Percentiles rank a stretch among this genome's conserved stretches.
These are phyloP conservation scores for Ascochyta clinopodiicola DNA, from an alignment of 2,329 filamentous ascomycete species.

Conservation along the genomic window DNA sequence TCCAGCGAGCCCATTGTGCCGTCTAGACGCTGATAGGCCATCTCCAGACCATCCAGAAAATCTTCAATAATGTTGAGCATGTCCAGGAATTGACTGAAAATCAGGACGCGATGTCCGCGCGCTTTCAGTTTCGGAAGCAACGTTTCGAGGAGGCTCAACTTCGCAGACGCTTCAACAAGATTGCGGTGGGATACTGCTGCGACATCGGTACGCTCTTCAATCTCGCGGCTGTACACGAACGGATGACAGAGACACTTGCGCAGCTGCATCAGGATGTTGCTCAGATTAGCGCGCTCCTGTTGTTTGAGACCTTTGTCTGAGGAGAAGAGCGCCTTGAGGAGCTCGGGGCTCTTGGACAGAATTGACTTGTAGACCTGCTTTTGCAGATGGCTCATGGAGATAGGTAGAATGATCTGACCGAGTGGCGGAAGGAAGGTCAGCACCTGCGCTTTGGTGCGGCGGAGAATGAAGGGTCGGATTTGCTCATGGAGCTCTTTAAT, in stretches of 20 bases:
- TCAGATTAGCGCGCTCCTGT: slow-evolving; percentile 79
- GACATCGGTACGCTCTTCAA: slow-evolving; percentile 79
- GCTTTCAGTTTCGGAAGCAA: slow-evolving; percentile 88
- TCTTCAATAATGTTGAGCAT: slow-evolving; percentile 91
- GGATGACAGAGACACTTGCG: slow-evolving; percentile 95
- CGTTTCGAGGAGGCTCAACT: slow-evolving; percentile 81
- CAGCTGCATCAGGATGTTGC: slow-evolving; percentile 94
- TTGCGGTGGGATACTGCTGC: slow-evolving; percentile 73
- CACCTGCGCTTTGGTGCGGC: slow-evolving; percentile 88
- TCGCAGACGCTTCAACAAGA: slow-evolving; percentile 88
- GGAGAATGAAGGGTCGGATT: slow-evolving; percentile 75
- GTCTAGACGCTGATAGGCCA: slow-evolving; percentile 81
- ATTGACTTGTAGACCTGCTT: slow-evolving; percentile 96
- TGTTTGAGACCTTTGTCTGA: slow-evolving; percentile 65
- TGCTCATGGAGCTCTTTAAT: slow-evolving; percentile 80
- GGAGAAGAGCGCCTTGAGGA: slow-evolving; percentile 86
- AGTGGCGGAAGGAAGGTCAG: slow-evolving; percentile 91
- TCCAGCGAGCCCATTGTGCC: slow-evolving; percentile 80
- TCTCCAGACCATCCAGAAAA: slow-evolving; percentile 77
- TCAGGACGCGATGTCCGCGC: slow-evolving; percentile 85
- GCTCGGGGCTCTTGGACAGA: slow-evolving; percentile 83
- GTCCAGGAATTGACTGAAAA: slow-evolving; percentile 94
- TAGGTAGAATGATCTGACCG: slow-evolving; percentile 91
- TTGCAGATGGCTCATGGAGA: slow-evolving; percentile 94
- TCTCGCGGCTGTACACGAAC: slow-evolving; percentile 88